Evolutionary conservation across 345 rosid species (phyloP).

Genomic region (Sisymbrium altissimum): DNA sequence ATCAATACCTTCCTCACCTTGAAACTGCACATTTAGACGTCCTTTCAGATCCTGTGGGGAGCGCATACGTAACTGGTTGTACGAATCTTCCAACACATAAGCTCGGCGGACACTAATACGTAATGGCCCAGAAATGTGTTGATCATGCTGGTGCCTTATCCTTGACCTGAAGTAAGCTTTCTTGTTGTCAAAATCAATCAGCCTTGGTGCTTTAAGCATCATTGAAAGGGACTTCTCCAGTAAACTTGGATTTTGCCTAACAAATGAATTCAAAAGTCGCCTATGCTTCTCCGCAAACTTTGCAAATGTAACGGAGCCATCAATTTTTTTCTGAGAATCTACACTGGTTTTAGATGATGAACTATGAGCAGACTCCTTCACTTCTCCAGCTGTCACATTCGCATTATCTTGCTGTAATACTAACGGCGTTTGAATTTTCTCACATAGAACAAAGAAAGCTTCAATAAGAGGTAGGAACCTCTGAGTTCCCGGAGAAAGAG

Average conservation of each 20-base stretch:
- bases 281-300: slow-evolving; percentile 96
- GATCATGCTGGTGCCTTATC: slow-evolving; percentile 88
- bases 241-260: slow-evolving; percentile 81
- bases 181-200: slow-evolving; percentile 94
- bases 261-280: slow-evolving; percentile 82
- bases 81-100: slow-evolving; percentile 94
- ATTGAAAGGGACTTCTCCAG: slow-evolving; percentile 89
- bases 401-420: slow-evolving; percentile 64
- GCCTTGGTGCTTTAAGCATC: slow-evolving; percentile 91
- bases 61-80: slow-evolving; percentile 94
- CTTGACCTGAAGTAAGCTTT: slow-evolving; percentile 89
- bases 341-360: slow-evolving; percentile 44
- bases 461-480: slow-evolving; percentile 90
- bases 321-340: slow-evolving; percentile 68
- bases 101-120: slow-evolving; percentile 90
- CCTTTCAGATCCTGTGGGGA: slow-evolving; percentile 87
- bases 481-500: slow-evolving; percentile 94
- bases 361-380: slow-evolving; percentile 65
- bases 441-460: slow-evolving; percentile 94
- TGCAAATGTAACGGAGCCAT: slow-evolving; percentile 72
- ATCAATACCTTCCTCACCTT: slow-evolving; percentile 99
- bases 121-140: slow-evolving; percentile 82
- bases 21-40: slow-evolving; percentile 89
- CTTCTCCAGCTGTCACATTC: slow-evolving; percentile 71
- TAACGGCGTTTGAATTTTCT: slow-evolving; percentile 67